These are phyloP conservation scores for Neospora caninum DNA, from an alignment of 169 alveolate species.

Conservation along the genomic window DNA sequence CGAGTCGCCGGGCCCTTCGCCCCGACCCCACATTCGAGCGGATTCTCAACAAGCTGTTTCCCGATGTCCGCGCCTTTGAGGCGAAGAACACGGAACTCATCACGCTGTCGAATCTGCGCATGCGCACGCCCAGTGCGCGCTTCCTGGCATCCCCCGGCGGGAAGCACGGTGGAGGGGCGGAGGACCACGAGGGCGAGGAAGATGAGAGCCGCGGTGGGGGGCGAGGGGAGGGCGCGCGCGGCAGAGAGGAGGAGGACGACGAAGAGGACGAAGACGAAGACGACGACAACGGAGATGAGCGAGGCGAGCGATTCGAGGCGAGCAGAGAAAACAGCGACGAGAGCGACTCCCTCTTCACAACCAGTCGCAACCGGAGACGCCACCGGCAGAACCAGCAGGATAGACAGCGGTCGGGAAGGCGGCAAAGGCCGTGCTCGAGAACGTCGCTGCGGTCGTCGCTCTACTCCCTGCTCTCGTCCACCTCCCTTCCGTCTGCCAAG, in stretches of 20 bases:
- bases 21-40: conserved; percentile 77
- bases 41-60: conserved; percentile 73
- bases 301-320: neutral
- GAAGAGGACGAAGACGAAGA: conserved; percentile 5
- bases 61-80: conserved; percentile 70
- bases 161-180: neutral
- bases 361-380: neutral
- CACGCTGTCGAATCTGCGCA: conserved; percentile 28
- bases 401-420: neutral
- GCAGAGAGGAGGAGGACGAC: neutral
- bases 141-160: conserved; percentile 12
- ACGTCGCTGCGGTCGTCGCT: neutral
- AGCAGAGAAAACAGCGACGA: neutral
- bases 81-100: conserved; percentile 58
- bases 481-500: neutral
- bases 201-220: neutral
- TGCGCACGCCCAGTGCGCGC: conserved; percentile 35
- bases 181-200: neutral
- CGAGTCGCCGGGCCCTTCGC: conserved; percentile 77
- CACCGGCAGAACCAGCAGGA: neutral
- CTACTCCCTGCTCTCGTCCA: neutral
- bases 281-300: neutral
- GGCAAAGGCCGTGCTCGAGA: neutral
- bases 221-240: neutral
- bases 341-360: neutral